Conservation (phyloP, 2,329 filamentous ascomycete genomes). For the Calonectria pauciramosa region DNA sequence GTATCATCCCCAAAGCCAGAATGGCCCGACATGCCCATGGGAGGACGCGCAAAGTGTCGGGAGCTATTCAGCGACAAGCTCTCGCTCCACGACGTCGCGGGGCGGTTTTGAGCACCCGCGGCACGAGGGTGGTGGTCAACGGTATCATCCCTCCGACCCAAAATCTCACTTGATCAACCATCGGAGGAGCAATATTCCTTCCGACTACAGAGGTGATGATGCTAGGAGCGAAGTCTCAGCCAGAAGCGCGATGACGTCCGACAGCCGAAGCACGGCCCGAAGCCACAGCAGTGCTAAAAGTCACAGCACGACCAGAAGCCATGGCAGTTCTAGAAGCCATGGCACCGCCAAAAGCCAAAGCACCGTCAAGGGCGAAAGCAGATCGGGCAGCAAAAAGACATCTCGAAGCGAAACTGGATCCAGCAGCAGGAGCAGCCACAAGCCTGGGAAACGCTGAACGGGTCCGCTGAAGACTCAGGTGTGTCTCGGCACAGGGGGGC, state of each 20-base stretch:
- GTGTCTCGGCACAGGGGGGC: not conserved
- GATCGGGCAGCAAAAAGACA: not conserved
- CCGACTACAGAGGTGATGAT: not conserved
- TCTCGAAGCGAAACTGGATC: not conserved
- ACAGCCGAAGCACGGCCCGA: not conserved
- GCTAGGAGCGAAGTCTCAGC: not conserved
- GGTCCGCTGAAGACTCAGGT: not conserved
- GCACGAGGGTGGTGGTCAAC: not conserved
- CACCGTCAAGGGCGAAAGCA: not conserved
- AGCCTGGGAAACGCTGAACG: not conserved
- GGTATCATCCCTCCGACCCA: not conserved
- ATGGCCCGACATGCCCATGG: not conserved
- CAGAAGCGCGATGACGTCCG: too few species aligned
- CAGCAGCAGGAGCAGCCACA: not conserved
- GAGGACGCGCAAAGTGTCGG: not conserved
- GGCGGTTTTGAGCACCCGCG: not conserved
- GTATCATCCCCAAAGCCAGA: not conserved
- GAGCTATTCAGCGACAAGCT: not conserved
- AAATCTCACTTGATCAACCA: not conserved
- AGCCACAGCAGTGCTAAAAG: not conserved
- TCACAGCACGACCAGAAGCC: too few species aligned
- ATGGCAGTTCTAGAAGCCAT: not conserved
- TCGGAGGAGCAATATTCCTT: not conserved
- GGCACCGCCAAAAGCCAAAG: not conserved
- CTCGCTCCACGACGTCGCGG: not conserved